These are phyloP conservation scores for Amanita jacksonii DNA, from an alignment of 768 basidiomycete genomes.

Conservation along the genomic window DNA sequence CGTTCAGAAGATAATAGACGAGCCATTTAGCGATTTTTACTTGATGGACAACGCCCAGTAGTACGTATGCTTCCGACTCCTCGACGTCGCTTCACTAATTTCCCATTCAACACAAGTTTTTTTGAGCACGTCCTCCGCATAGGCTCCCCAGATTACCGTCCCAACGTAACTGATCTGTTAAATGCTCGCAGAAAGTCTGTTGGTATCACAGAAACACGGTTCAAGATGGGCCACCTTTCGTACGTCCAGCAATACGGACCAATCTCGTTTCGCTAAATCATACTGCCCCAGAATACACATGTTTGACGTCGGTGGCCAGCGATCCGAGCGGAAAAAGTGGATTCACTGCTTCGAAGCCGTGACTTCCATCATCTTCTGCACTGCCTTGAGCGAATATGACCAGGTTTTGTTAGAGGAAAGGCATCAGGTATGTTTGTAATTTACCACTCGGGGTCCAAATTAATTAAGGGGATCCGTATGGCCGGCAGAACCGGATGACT, in stretches of 20 bases:
- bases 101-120: conserved; percentile 42
- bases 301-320: conserved; percentile 75
- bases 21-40: conserved; percentile 71
- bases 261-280: too few species aligned
- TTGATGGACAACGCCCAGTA: conserved; percentile 93
- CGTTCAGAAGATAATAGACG: conserved; percentile 42
- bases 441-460: too few species aligned
- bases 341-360: conserved; percentile 50
- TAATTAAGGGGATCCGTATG: neutral
- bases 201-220: conserved; percentile 85
- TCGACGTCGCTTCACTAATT: conserved; percentile 1
- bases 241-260: too few species aligned
- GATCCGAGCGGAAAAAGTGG: conserved; percentile 78
- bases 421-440: conserved; percentile 51
- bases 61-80: conserved; percentile 33
- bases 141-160: conserved; percentile 70
- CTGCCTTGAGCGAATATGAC: conserved; percentile 67
- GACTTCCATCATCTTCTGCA: conserved; percentile 64
- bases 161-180: conserved; percentile 80
- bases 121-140: conserved; percentile 82
- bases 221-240: conserved; percentile 59
- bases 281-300: conserved; percentile 44
- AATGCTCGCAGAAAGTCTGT: conserved; percentile 84
- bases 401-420: conserved; percentile 61
- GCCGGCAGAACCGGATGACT: conserved; percentile 76